Evolutionary conservation across 2,329 filamentous ascomycete species (phyloP), one percentile per base, ranked within the genome.

Genomic region (Curvularia verruculosa): DNA sequence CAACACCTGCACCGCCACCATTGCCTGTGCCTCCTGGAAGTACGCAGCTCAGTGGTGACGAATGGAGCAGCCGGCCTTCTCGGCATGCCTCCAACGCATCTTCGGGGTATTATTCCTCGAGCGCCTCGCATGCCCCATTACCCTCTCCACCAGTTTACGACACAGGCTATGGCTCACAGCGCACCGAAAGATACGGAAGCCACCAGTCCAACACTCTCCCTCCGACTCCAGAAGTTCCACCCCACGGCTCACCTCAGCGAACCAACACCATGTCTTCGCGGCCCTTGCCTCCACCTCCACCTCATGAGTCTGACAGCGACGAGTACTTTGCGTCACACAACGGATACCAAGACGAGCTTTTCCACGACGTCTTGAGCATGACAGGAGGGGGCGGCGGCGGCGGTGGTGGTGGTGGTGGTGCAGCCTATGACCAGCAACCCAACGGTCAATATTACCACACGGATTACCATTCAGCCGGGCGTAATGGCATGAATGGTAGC

Each of bases 271-370:
- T 83, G 7, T 82, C 80, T 21, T 81, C 84, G 52, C 84, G 87
- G 70, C 84, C 83, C 8, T 78, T 86, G 23, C 85, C 86, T 31
- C 77, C 87, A n/a, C 86, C 85, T 2, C 86, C 85, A 2, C 84
- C 84, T 0, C 84, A 85, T 37, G 82, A 83, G 28, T 77, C 77
- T 2, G 80, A 81, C 45, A 64, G 68, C 53, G 73, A 75, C 26
- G 76, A 78, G 39, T 75, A 77, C 15, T 77, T 79, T 66, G 72
- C 76, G 39, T 66, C 65, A 24, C 66, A 72, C 24, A 74, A 73
- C 49, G 71, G 64, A 18, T 59, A 72, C 19, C 83, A 85, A 66
- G 84, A 87, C 49, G 84, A 86, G 41, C 71, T 87, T 8, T 84
- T 85, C 66, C 79, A 80, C 49, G 80, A 87, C 63, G 80, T 87